phyloP scores from a whole-genome alignment of 129 eudicot genomes.

The Flaveria ramosissima region DNA sequence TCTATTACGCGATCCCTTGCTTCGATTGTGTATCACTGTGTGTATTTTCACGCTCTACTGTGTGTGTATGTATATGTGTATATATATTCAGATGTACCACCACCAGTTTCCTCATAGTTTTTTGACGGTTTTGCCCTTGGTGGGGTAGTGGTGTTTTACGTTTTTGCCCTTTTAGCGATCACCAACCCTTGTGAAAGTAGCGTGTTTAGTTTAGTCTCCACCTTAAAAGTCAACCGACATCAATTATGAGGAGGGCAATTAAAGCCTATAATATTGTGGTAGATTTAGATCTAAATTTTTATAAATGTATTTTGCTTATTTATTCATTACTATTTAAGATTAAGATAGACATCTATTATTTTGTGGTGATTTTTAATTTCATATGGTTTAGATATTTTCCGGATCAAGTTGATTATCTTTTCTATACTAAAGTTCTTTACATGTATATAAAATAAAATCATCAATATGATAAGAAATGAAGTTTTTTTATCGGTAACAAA shows the following conservation, averaged over 20 bases:
- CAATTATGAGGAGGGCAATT: slow-evolving; percentile 34
- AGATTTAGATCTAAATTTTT: slow-evolving; percentile 31
- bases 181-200: slow-evolving; percentile 35
- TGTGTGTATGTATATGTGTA: slow-evolving; percentile 7
- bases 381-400: no score
- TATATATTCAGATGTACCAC: slow-evolving; percentile 26
- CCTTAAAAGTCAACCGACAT: slow-evolving; percentile 40
- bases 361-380: no score
- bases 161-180: slow-evolving; percentile 19
- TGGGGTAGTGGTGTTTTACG: neutral
- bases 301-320: neutral
- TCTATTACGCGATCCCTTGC: slow-evolving; percentile 45
- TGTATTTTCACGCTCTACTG: slow-evolving; percentile 30
- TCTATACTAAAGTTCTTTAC: no score
- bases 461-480: no score
- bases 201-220: slow-evolving; percentile 37
- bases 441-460: no score
- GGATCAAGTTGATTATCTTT: no score
- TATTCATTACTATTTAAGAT: neutral
- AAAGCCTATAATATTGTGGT: slow-evolving; percentile 29
- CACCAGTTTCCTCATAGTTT: slow-evolving; percentile 22
- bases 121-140: slow-evolving; percentile 30
- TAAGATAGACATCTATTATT: no score
- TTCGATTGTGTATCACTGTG: slow-evolving; percentile 37
- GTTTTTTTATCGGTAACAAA: no score